Evolutionary conservation across 129 eudicot genomes (phyloP).

Genomic region (Apium graveolens): DNA sequence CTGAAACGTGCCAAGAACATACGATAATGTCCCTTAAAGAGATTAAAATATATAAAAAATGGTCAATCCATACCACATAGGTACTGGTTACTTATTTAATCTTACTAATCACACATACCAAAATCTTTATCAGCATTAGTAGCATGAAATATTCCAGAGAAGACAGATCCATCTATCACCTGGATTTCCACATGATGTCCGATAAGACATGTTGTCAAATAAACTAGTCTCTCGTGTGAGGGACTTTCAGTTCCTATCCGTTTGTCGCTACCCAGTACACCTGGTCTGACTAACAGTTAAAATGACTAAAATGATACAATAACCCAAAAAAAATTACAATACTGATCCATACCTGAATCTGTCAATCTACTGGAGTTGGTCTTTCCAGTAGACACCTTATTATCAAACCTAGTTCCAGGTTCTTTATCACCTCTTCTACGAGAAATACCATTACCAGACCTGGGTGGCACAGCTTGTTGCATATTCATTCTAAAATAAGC

Average conservation of each 20-base stretch:
- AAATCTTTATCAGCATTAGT: constrained; percentile 81
- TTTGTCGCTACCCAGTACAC: constrained; percentile 38
- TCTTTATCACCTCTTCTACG: constrained; percentile 64
- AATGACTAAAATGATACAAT: neutral
- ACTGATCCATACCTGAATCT: constrained; percentile 33
- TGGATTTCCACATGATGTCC: constrained; percentile 97
- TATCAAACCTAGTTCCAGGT: constrained; percentile 41
- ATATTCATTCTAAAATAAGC: constrained; percentile 46
- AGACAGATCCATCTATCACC: constrained; percentile 75
- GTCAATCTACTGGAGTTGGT: constrained; percentile 34
- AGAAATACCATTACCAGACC: constrained; percentile 67
- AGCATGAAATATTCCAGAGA: constrained; percentile 78
- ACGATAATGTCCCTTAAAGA: neutral
- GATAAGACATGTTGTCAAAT: constrained; percentile 64
- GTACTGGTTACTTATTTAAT: neutral
- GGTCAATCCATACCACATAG: neutral
- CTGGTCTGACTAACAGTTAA: constrained; percentile 30
- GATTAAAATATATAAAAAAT: neutral
- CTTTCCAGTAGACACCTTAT: constrained; percentile 53
- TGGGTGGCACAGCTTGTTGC: constrained; percentile 66
- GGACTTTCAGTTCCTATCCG: constrained; percentile 44
- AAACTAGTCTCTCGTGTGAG: constrained; percentile 70
- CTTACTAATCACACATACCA: constrained; percentile 41
- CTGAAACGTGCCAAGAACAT: neutral
- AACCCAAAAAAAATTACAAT: neutral